Percentiles rank a stretch among this genome's conserved stretches.
Evolutionary conservation across 78 protist species (phyloP).

Genomic region (Dictyostelium brefeldianum): DNA sequence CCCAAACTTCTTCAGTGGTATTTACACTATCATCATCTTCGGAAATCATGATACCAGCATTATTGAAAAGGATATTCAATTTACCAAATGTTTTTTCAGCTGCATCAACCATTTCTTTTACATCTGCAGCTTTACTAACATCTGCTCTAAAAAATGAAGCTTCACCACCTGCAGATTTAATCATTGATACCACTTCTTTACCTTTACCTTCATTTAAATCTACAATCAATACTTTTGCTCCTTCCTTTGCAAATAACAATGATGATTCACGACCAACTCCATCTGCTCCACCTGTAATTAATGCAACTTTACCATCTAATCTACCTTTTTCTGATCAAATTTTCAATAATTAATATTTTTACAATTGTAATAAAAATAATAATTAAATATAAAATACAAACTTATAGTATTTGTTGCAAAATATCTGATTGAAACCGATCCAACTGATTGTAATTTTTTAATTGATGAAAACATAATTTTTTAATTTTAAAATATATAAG

Average conservation of each 20-base stretch:
- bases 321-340: slow-evolving; percentile 40
- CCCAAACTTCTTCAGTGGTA: slow-evolving; percentile 87
- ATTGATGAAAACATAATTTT: background rate
- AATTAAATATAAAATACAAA: background rate
- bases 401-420: background rate
- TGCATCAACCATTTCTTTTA: slow-evolving; percentile 70
- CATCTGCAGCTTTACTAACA: slow-evolving; percentile 75
- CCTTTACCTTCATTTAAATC: slow-evolving; percentile 65
- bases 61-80: slow-evolving; percentile 89
- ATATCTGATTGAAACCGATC: background rate
- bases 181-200: slow-evolving; percentile 42
- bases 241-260: slow-evolving; percentile 87
- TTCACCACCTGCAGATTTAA: slow-evolving; percentile 53
- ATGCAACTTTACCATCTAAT: slow-evolving; percentile 84
- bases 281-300: slow-evolving; percentile 85
- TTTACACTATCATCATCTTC: slow-evolving; percentile 80
- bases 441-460: background rate
- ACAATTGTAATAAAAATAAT: background rate
- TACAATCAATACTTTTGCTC: slow-evolving; percentile 73
- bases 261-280: slow-evolving; percentile 89
- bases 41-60: slow-evolving; percentile 91
- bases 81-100: slow-evolving; percentile 85
- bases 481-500: background rate
- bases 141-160: slow-evolving; percentile 86
- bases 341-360: background rate